Evolutionary conservation across 805 yeast species (phyloP).

Genomic region (Pichia insulana): DNA sequence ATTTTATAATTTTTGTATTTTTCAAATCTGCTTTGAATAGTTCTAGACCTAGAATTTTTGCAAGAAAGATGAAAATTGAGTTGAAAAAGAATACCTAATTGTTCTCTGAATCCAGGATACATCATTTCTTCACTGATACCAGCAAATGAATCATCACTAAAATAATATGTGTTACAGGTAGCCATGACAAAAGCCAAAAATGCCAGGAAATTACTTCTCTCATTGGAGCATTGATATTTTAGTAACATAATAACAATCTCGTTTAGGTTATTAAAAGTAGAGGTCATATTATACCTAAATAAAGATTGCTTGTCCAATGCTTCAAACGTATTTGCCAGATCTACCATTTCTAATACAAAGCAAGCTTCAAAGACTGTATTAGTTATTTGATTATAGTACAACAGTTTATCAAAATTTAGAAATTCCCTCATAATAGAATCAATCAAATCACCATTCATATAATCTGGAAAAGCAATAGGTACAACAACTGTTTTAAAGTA

Average conservation of each 20-base stretch:
- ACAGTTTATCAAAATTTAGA: not conserved
- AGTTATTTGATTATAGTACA: constrained; percentile 5
- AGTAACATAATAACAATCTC: not conserved
- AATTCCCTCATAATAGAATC: not conserved
- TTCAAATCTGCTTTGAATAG: not conserved
- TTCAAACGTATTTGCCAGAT: constrained; percentile 4
- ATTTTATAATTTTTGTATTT: not conserved
- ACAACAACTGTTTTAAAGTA: constrained; percentile 3
- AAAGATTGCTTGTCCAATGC: constrained; percentile 9
- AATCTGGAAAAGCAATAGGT: too few relatives aligned
- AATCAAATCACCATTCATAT: too few relatives aligned
- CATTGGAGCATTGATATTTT: not conserved
- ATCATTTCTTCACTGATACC: constrained; percentile 3
- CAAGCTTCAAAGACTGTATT: not conserved
- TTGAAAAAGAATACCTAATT: constrained; percentile 3
- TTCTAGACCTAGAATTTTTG: too few relatives aligned
- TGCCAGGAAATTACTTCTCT: not conserved
- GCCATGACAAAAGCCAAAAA: not conserved
- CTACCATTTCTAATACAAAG: constrained; percentile 4
- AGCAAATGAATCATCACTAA: constrained; percentile 1
- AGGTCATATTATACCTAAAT: constrained; percentile 8
- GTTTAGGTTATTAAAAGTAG: not conserved
- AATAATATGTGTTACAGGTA: not conserved
- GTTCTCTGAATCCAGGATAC: constrained; percentile 5
- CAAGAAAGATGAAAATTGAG: constrained; percentile 8